phyloP scores from a whole-genome alignment of 495 filamentous ascomycete genomes.

The Annulohypoxylon nitens region DNA sequence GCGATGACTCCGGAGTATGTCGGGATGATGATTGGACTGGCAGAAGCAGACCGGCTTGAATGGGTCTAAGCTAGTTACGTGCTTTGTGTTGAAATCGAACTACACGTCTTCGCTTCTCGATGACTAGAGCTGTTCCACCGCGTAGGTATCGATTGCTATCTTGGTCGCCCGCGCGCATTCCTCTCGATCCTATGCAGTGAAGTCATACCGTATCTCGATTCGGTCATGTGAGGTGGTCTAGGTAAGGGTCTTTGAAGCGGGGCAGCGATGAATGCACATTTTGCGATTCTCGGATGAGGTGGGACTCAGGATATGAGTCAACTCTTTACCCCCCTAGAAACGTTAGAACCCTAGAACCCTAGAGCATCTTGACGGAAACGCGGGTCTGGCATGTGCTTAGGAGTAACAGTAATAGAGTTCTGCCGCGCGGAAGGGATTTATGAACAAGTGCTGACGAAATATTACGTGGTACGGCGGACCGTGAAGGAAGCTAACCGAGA shows the following conservation, averaged over 20 bases:
- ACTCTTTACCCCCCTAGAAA: constrained; percentile 15
- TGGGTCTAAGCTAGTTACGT: constrained; percentile 23
- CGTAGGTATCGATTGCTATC: constrained; percentile 28
- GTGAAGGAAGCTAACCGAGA: constrained; percentile 35
- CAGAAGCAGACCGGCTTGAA: constrained; percentile 20
- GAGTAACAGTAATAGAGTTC: constrained; percentile 28
- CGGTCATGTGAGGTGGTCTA: constrained; percentile 37
- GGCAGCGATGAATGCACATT: constrained; percentile 34
- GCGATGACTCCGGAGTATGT: constrained; percentile 31
- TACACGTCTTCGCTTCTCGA: constrained; percentile 19
- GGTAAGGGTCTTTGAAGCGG: constrained; percentile 41
- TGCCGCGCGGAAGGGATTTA: constrained; percentile 36
- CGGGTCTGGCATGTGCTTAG: constrained; percentile 40
- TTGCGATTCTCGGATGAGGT: constrained; percentile 46
- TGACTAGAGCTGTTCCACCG: constrained; percentile 15
- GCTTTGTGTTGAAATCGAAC: constrained; percentile 22
- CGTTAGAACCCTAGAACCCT: constrained; percentile 3
- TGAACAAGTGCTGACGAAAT: constrained; percentile 49
- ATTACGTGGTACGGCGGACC: constrained; percentile 44
- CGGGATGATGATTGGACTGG: constrained; percentile 36
- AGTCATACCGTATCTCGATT: constrained; percentile 19
- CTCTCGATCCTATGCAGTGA: constrained; percentile 21
- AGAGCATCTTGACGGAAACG: constrained; percentile 18
- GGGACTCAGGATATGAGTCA: constrained; percentile 48
- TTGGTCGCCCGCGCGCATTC: background rate